Evolutionary conservation across 1,284 basidiomycete species (phyloP), one percentile per base, ranked within the genome.

Genomic region (Tremellales sp.): DNA sequence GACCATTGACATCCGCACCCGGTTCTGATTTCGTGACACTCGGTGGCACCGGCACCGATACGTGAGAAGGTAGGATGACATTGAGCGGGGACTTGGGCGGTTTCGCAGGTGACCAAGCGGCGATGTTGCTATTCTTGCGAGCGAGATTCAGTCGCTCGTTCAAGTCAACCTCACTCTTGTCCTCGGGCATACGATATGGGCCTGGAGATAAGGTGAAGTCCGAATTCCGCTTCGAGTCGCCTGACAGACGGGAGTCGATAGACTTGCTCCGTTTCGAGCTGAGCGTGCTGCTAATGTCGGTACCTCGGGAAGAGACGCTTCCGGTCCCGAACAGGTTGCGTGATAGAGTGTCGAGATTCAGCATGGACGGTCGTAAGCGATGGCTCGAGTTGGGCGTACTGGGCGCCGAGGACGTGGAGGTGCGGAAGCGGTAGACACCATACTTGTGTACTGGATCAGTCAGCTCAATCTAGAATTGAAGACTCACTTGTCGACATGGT

Each of bases 281-380:
- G n/a, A 52, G 54, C 3, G 64, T 58, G 2, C 62, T 56, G 35
- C 63, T 64, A 19, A 54, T 49, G 29, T 70, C 68, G n/a, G n/a
- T n/a, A n/a, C n/a, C n/a, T 1, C 68, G 53, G 10, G 62, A 60
- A 1, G 67, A 66, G 2, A 65, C 51, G 19, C 64, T 66, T 15
- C 61, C 58, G 2, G 53, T 45, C 3, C 72, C 72, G 45, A 74
- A 75, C 7, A 74, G 62, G 49, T 73, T 75, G 7, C 71, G 66
- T 13, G 88, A 89, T 60, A 93, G 84, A 13, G 82, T 84, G 62
- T 92, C 89, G 42, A 93, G 77, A 25, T 86, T 83, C 62, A 92
- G 88, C 50, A 89, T 87, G 13, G 85, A 83, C 2, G 84, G 85
- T 54, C 85, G 83, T 3, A 87, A 84, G 40, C 85, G 83, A 13